phyloP scores from a whole-genome alignment of 225 moss, liverwort and hornwort genomes.

The Pseudoscleropodium purum region DNA sequence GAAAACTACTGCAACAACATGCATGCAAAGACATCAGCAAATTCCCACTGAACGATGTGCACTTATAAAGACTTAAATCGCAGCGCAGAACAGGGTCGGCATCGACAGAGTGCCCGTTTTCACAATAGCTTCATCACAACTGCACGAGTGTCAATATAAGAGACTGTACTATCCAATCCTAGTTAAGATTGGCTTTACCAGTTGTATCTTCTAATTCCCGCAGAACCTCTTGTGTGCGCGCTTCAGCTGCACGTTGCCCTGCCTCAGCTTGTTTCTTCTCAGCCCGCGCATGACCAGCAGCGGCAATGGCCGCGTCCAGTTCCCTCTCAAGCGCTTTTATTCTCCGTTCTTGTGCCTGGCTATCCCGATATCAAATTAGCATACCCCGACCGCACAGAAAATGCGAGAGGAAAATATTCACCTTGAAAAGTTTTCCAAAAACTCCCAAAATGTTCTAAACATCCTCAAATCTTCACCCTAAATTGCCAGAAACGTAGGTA shows the following conservation, averaged over 20 bases:
- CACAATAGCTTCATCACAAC: not conserved
- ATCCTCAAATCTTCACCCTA: not conserved
- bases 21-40: not conserved
- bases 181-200: conserved; percentile 16
- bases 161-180: not conserved
- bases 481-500: not conserved
- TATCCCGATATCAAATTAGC: not conserved
- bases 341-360: conserved; percentile 63
- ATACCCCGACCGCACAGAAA: not conserved
- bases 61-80: not conserved
- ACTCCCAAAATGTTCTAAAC: not conserved
- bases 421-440: not conserved
- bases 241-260: conserved; percentile 59
- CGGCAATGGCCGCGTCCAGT: conserved; percentile 67
- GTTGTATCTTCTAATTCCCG: conserved; percentile 73
- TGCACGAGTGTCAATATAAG: not conserved
- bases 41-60: not conserved
- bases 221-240: conserved; percentile 40
- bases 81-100: not conserved
- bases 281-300: conserved; percentile 59
- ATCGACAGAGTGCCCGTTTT: not conserved
- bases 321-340: conserved; percentile 70
- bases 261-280: conserved; percentile 71
- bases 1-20: conserved; percentile 51
- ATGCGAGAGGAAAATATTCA: not conserved